Evolutionary conservation across 2,329 filamentous ascomycete genomes (phyloP).

Genomic region (Alternaria arborescens): DNA sequence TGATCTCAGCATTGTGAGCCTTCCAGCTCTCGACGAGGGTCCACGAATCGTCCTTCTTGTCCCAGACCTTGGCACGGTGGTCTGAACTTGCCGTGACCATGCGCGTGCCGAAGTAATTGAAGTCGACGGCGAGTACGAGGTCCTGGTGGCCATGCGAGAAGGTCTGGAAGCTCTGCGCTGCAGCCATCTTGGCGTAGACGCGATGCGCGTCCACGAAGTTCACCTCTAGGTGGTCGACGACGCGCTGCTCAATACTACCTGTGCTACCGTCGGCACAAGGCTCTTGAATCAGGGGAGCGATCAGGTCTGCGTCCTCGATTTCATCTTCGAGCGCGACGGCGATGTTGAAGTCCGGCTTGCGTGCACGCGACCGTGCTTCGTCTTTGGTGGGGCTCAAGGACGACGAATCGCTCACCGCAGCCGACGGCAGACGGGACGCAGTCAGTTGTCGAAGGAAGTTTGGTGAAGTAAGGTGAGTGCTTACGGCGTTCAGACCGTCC

Average conservation of each 20-base stretch:
- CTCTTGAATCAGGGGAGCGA: slow-evolving; percentile 46
- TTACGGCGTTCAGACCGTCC: slow-evolving; percentile 45
- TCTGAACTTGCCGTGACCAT: slow-evolving; percentile 92
- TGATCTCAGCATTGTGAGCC: slow-evolving; percentile 88
- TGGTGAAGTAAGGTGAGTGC: slow-evolving; percentile 42
- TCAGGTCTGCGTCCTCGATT: slow-evolving; percentile 43
- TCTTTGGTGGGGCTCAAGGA: slow-evolving; percentile 47
- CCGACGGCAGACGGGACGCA: slow-evolving; percentile 48
- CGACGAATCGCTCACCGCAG: slow-evolving; percentile 50
- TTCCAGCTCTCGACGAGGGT: slow-evolving; percentile 85
- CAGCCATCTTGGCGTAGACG: slow-evolving; percentile 47
- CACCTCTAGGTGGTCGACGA: slow-evolving; percentile 38
- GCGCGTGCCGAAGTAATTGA: slow-evolving; percentile 91
- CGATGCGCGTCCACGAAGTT: slow-evolving; percentile 40
- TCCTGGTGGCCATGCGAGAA: slow-evolving; percentile 80
- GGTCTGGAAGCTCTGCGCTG: slow-evolving; percentile 59
- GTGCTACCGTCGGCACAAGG: slow-evolving; percentile 43
- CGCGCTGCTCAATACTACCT: slow-evolving; percentile 34
- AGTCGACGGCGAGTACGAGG: slow-evolving; percentile 83
- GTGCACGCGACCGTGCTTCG: slow-evolving; percentile 43
- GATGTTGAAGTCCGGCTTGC: slow-evolving; percentile 46
- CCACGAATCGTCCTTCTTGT: slow-evolving; percentile 80
- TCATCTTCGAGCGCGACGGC: slow-evolving; percentile 41
- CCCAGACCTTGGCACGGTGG: slow-evolving; percentile 91
- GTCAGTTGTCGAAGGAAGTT: slow-evolving; percentile 48